These are phyloP conservation scores for Dissophora globulifera DNA, from an alignment of 192 early-diverging fungal species.

Conservation along the genomic window DNA sequence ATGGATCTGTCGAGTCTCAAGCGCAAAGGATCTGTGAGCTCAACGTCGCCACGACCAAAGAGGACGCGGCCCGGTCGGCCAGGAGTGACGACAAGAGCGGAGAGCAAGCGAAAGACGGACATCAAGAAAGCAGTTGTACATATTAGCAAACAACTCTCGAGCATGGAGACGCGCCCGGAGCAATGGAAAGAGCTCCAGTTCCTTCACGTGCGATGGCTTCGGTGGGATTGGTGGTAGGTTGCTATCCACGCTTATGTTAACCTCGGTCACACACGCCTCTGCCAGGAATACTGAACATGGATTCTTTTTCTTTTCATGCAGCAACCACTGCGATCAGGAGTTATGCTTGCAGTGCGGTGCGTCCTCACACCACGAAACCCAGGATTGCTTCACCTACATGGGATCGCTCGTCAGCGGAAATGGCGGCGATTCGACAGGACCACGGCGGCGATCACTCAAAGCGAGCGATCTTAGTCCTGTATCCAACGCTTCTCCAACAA, in stretches of 20 bases:
- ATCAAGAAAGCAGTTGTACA: constrained; percentile 16
- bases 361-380: constrained; percentile 51
- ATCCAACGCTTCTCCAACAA: no score
- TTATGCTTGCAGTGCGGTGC: constrained; percentile 66
- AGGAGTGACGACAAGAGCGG: constrained; percentile 24
- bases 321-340: constrained; percentile 41
- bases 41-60: not conserved
- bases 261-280: no score
- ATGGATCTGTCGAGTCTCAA: not conserved
- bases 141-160: constrained; percentile 33
- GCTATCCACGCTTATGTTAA: no score
- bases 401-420: constrained; percentile 30
- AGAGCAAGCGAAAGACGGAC: constrained; percentile 24
- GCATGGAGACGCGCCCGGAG: constrained; percentile 60
- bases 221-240: constrained; percentile 60
- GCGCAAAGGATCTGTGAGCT: not conserved
- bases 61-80: constrained; percentile 1
- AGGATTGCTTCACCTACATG: constrained; percentile 59
- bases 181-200: constrained; percentile 69
- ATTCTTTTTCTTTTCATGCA: no score
- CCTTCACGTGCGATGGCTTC: constrained; percentile 63
- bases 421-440: not conserved
- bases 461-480: not conserved
- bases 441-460: not conserved
- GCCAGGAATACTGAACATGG: no score